Base-by-base conservation (phyloP, 2,329 filamentous ascomycete genomes). In the Fusarium luffae region DNA sequence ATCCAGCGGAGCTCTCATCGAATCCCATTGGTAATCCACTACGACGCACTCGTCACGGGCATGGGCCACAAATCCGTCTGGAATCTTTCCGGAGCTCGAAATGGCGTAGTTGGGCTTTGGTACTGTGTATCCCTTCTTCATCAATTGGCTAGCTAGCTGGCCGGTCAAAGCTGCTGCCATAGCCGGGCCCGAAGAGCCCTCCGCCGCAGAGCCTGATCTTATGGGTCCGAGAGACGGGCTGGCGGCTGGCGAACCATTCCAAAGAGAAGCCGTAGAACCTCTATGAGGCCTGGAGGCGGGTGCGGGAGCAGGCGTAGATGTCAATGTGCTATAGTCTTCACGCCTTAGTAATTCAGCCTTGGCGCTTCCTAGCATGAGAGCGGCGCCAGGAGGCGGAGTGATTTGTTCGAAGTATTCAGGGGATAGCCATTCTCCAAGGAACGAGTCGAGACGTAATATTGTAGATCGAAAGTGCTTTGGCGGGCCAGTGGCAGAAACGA, bases 1-100 rank as follows among this genome's bases (percentile, higher is more conserved):
- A 67, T 90, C 85, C 44, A 93, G 85, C 0, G 92, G 89, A 4
- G 86, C 83, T 16, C 92, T 87, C 85, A 94, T 95, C 63, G 94
- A 98, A 76, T 99, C 94, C 95, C 96, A 99, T 74, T 95, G 92
- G 75, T 93, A 97, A 79, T 99, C 96, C n/a, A 98, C 86, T 52
- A 92, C 87, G 7, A 93, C 85, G 76, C 94, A 98, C 14, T 91
- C 89, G 77, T 98, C 93, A 66, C 94, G 89, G 11, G 95, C 95
- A 80, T 99, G 96, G 1, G 93, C 88, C 19, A 97, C 92, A 77
- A 97, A 97, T 4, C 95, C 96, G 4, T 89, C 84, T 1, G 96
- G 96, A 61, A 98, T 98, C 10, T 91, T 89, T 46, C 93, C 91
- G 10, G 91, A 90, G 10, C 87, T 85, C 0, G 93, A 95, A 12